These are phyloP conservation scores for Linaria vulgaris DNA, from an alignment of 257 asterid genomes.

Conservation along the genomic window DNA sequence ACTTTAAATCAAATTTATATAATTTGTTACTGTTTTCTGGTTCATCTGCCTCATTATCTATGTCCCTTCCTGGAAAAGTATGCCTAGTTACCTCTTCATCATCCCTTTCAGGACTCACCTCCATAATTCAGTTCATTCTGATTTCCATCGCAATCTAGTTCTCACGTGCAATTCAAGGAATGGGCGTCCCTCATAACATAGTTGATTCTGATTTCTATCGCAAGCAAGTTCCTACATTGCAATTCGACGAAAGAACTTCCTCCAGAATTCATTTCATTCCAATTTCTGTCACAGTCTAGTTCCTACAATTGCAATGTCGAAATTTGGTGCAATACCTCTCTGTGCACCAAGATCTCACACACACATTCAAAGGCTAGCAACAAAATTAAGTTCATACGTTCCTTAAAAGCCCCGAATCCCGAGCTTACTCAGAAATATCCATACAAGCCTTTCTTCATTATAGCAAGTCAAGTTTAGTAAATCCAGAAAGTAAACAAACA, in stretches of 20 bases:
- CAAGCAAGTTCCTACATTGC: background rate
- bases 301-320: no score
- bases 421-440: background rate
- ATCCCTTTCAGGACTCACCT: no score
- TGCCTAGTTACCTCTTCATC: no score
- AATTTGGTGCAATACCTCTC: background rate
- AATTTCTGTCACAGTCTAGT: no score
- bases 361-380: background rate
- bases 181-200: no score
- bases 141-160: no score
- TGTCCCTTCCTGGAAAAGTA: no score
- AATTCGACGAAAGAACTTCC: background rate
- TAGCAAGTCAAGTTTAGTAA: slow-evolving; percentile 16
- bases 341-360: background rate
- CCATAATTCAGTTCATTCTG: no score
- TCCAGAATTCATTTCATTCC: no score
- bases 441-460: background rate
- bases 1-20: background rate
- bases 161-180: no score
- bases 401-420: slow-evolving; percentile 10
- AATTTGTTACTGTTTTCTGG: background rate
- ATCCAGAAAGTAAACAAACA: background rate
- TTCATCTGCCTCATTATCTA: background rate
- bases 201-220: no score
- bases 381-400: background rate